Conservation (phyloP, 495 filamentous ascomycete genomes). For the Hamigera avellanea region DNA sequence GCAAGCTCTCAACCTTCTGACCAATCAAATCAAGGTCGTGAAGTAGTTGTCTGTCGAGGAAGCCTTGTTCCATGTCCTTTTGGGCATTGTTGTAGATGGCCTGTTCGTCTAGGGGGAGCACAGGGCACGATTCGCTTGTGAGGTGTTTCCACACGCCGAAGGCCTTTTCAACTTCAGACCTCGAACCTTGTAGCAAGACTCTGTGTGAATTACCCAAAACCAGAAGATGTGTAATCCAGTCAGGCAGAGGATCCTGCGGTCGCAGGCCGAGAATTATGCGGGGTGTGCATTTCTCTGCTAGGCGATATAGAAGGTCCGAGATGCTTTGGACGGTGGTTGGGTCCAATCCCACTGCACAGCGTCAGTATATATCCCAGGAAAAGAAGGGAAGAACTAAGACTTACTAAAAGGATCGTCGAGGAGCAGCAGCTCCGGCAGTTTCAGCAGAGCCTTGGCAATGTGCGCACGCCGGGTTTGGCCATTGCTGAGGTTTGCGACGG, state of each 20-base stretch:
- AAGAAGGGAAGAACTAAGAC: conserved; percentile 8
- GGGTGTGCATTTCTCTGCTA: conserved; percentile 54
- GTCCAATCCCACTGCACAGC: conserved; percentile 67
- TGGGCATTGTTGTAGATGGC: conserved; percentile 5
- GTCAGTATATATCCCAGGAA: background rate
- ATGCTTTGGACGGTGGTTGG: conserved; percentile 61
- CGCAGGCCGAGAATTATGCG: conserved; percentile 66
- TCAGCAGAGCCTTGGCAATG: conserved; percentile 76
- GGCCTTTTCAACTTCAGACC: conserved; percentile 6
- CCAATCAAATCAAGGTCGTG: conserved; percentile 12
- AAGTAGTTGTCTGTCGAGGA: conserved; percentile 20
- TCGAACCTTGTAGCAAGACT: conserved; percentile 32
- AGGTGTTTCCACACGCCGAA: conserved; percentile 18
- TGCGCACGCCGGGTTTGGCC: conserved; percentile 79
- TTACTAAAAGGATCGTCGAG: conserved; percentile 88
- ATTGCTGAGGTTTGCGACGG: conserved; percentile 81
- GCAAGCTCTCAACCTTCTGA: background rate
- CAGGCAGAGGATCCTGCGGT: conserved; percentile 74
- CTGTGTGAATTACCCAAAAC: conserved; percentile 50
- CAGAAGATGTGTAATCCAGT: conserved; percentile 79
- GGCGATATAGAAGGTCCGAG: conserved; percentile 51
- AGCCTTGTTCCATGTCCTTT: conserved; percentile 11
- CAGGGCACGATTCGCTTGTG: background rate
- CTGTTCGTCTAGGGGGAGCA: background rate
- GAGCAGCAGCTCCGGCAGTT: conserved; percentile 66